Evolutionary conservation across 345 rosid genomes (phyloP), one percentile per base, ranked within the genome.

Genomic region (Lagerstroemia speciosa): DNA sequence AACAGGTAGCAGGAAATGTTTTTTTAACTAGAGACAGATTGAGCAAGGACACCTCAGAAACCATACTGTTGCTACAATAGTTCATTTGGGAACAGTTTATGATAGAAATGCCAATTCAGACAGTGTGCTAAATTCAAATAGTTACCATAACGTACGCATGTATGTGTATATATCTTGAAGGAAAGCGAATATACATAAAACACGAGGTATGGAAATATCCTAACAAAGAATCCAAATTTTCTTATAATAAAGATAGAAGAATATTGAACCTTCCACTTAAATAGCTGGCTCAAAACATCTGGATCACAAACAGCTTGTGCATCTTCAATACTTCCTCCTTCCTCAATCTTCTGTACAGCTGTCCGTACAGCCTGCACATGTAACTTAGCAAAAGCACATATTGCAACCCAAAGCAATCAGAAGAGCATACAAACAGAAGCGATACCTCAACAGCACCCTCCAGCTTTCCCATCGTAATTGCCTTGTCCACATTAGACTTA

Each of bases 251-350:
- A 64, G 11, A 36, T 19, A 36, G 19, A 62, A 65, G 71, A 32
- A 62, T 32, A 50, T 3, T 52, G 70, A 75, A 93, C 99, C 99
- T 91, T 86, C 99, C 99, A 94, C 81, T 74, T 87, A 75, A 74
- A 69, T 52, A 94, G 67, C 84, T 91, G 96, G 76, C 64, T 69
- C 72, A 91, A 74, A 81, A 84, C 78, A 58, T 77, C 88, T 52
- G 91, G 94, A 71, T 76, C 92, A 83, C 98, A 93, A 77, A 93
- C 89, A 75, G 91, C 90, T 79, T 81, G 81, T 61, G 94, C 97
- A 85, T 93, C 97, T 80, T 89, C 97, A 37, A 81, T 80, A 72
- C 77, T 82, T 72, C 78, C 80, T 62, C 89, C 90, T 68, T 79
- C 78, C 71, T 87, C 92, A 40, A 89, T 78, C 82, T 76, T 89